Percentiles rank a stretch among this genome's conserved stretches.
Evolutionary conservation across 331 rosid species (phyloP).

Genomic region (Quercus lobata): DNA sequence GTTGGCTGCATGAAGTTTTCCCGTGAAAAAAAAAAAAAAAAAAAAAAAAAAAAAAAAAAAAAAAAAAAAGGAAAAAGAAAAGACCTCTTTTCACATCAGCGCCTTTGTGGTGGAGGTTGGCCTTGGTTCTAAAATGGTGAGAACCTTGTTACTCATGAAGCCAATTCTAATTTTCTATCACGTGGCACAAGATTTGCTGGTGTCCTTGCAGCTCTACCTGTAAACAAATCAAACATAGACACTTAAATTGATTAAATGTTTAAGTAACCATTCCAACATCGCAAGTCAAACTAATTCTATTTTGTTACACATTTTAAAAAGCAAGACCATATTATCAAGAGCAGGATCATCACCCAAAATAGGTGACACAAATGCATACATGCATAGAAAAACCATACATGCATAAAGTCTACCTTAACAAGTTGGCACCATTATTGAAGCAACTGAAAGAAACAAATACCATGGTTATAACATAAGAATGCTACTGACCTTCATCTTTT

Average conservation of each 20-base stretch:
- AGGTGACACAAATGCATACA: background rate
- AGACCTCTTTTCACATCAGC: background rate
- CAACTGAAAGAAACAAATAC: background rate
- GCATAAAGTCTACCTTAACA: too few relatives aligned
- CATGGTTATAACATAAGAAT: conserved; percentile 1
- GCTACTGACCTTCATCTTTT: conserved; percentile 60
- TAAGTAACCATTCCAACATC: background rate
- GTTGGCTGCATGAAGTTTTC: background rate
- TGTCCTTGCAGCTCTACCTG: conserved; percentile 43
- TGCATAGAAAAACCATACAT: background rate
- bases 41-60: too few relatives aligned
- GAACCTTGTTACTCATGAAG: background rate
- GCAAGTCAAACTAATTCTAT: background rate
- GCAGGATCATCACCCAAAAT: background rate
- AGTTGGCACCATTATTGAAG: background rate
- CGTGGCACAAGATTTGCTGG: conserved; percentile 34
- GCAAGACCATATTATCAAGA: background rate
- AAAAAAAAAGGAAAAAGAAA: too few relatives aligned
- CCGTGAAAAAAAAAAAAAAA: background rate
- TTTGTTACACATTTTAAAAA: background rate
- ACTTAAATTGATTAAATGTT: background rate
- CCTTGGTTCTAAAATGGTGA: background rate
- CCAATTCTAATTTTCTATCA: conserved; percentile 27
- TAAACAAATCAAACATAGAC: conserved; percentile 4
- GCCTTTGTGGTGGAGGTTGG: too few relatives aligned